Base-by-base conservation (phyloP, 2,329 filamentous ascomycete species). In the Parascedosporium putredinis region DNA sequence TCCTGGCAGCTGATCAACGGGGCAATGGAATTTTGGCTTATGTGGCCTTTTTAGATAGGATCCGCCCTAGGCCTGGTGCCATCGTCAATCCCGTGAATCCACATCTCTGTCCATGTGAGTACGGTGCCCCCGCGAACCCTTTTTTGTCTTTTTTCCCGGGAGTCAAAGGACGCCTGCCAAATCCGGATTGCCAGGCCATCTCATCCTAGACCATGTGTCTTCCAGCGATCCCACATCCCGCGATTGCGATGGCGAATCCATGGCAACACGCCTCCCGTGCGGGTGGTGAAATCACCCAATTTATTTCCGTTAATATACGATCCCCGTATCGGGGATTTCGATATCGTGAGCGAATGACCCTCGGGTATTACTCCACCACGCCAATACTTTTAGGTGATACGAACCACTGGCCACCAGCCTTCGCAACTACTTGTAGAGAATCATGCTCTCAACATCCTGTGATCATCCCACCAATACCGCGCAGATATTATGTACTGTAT, bases 231-330 rank as follows among this genome's bases (percentile, higher is more conserved):
- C n/a, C n/a, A n/a, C n/a, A n/a, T n/a, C n/a, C n/a, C n/a, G n/a
- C n/a, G n/a, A n/a, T n/a, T n/a, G n/a, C n/a, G n/a, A n/a, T n/a
- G n/a, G n/a, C n/a, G n/a, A n/a, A n/a, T n/a, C n/a, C n/a, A n/a
- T n/a, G n/a, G n/a, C n/a, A n/a, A n/a, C n/a, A n/a, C n/a, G n/a
- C 27, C 10, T 20, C 38, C 20, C 38, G 10, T 20, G 16, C 38
- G 2, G 7, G 10, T 42, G 18, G 14, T 20, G 20, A 42, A 42
- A 42, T 42, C 38, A 42, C 38, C 18, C 38, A 42, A 42, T 42
- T 42, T 42, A 42, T 42, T n/a, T 42, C 38, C 38, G 38, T 42
- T 42, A 42, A 42, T 42, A 42, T 42, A 20, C 38, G 38, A 42
- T 20, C 38, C 38, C 38, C 38, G 38, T 42, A 42, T 42, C 23